Evolutionary conservation across 2,329 filamentous ascomycete species (phyloP), one percentile per base, ranked within the genome.

Genomic region (Tolypocladium guangdongense): DNA sequence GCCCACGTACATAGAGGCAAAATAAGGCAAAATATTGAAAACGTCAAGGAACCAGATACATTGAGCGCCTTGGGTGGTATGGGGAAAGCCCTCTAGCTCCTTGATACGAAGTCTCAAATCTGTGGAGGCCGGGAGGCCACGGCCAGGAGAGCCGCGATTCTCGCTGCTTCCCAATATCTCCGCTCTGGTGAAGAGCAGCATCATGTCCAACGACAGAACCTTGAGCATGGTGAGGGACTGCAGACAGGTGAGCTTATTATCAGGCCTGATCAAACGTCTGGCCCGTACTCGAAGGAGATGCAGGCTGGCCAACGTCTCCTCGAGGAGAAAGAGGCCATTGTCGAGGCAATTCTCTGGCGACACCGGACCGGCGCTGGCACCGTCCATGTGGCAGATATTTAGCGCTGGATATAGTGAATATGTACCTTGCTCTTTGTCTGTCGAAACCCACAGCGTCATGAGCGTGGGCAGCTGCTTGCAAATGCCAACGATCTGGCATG

Each of bases 161-260:
- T 35, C 33, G 33, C 33, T 12, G 32, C 20, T 52, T 53, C 39
- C 52, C 48, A 46, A 48, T 55, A 51, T n/a, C 45, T 55, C 41
- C n/a, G 18, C 18, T 16, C 7, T 14, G 12, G 41, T 45, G 41
- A 24, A 27, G 3, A 45, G 41, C 41, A 24, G 11, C 2, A 27
- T 22, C 24, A 45, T 24, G n/a, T 24, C 41, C 20, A 45, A 14
- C 6, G 41, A 45, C 11, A 45, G 41, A 7, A 45, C 22, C 2
- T 24, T 27, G 2, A 41, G 38, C 24, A 14, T 20, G 20, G 22
- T 45, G 41, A 41, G 18, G 3, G 41, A 20, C 20, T 10, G 41
- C 41, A 45, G 24, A 24, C 41, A 45, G 11, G 41, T 45, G 41
- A 45, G n/a, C 20, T 45, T 45, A 14, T 24, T 10, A 4, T 14